Evolutionary conservation across 257 asterid species (phyloP), one percentile per base, ranked within the genome.

Genomic region (Galeopsis tetrahit): DNA sequence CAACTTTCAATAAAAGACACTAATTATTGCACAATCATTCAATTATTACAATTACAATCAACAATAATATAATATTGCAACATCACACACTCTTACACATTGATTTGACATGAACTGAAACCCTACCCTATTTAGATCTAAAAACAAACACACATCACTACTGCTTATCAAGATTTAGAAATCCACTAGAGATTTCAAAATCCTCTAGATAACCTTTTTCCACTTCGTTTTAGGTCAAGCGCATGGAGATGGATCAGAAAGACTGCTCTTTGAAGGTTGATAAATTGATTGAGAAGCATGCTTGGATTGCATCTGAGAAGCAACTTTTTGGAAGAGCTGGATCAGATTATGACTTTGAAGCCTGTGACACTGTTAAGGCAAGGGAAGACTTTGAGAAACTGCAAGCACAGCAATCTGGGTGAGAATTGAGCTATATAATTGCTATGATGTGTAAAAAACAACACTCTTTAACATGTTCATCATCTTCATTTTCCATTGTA

Each of bases 281-380:
- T 74, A 92, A 86, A 78, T 79, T 95, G 83, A 68, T 90, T 75
- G 99, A 92, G 76, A 95, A 90, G 79, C 89, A 92, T 83, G 82
- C 96, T 35, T 95, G 99, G 98, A 86, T 95, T 73, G 74, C 91
- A 70, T 84, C 99, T 42, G 99, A 90, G 89, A 95, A 95, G 80
- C 98, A 95, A 75, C 92, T 88, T 21, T 95, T 95, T 77, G 98
- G 99, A 63, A 88, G 85, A 81, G 82, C 67, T 63, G 97, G 99
- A 72, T 90, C 96, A 70, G 98, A 95, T 77, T 95, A 95, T 74
- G 99, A 95, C 84, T 95, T 95, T 80, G 83, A 85, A 70, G 85
- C 96, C 48, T 80, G 89, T 71, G 87, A 95, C 84, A 87, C 98
- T 68, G 86, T 76, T 31, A 83, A 85, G 79, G 93, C 95, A 66